Conservation (phyloP, 495 filamentous ascomycete genomes). For the Daldinia caldariorum region DNA sequence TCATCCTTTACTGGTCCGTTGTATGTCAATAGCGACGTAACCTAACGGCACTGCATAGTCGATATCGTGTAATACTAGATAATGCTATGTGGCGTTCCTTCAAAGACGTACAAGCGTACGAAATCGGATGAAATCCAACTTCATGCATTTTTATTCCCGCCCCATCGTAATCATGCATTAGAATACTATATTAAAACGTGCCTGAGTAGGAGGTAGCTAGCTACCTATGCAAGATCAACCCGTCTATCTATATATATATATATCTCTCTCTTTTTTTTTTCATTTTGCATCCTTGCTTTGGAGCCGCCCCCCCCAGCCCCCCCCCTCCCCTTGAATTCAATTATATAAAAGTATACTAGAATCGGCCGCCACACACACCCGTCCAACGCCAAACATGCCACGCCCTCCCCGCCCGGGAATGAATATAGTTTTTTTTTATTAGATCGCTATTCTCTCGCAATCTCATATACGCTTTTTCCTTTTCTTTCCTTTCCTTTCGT, state of each 20-base stretch:
- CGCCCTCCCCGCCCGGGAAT: conserved; percentile 10
- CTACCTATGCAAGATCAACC: background rate
- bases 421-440: background rate
- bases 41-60: background rate
- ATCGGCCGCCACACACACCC: background rate
- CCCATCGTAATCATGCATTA: background rate
- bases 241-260: no score
- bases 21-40: no score
- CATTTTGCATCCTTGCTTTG: conserved; percentile 1
- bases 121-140: background rate
- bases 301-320: background rate
- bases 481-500: background rate
- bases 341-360: background rate
- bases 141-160: background rate
- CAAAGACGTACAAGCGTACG: no score
- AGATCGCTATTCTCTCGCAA: conserved; percentile 8
- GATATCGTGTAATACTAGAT: background rate
- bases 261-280: no score
- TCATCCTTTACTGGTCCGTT: background rate
- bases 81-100: no score
- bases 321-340: background rate
- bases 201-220: no score
- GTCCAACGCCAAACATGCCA: conserved; percentile 37
- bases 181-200: no score
- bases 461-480: conserved; percentile 2